Evolutionary conservation across 495 filamentous ascomycete species (phyloP).

Genomic region (Choiromyces venosus): DNA sequence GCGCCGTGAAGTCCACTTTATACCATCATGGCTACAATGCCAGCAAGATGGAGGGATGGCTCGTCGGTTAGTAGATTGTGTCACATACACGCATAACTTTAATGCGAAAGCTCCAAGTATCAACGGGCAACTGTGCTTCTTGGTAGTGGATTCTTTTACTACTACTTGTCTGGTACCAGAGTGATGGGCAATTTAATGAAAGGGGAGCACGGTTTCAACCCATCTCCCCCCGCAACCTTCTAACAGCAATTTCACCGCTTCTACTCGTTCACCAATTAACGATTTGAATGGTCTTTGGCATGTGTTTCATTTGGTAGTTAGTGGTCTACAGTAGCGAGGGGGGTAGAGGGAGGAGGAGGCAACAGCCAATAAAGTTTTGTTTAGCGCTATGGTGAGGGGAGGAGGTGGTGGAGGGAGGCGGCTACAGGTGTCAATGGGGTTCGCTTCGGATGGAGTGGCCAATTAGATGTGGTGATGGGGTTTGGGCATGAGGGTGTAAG

Average conservation of each 20-base stretch:
- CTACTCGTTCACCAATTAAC: no score
- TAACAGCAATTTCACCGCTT: no score
- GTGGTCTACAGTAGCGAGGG: not conserved
- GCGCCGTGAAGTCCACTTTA: not conserved
- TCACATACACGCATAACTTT: no score
- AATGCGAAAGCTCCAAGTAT: not conserved
- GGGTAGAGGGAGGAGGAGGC: not conserved
- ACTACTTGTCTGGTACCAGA: no score
- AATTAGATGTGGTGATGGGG: no score
- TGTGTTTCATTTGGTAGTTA: not conserved
- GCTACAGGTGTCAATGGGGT: not conserved
- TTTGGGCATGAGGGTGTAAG: no score
- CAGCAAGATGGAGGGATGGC: not conserved
- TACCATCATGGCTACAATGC: not conserved
- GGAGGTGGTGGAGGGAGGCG: no score
- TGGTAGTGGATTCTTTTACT: no score
- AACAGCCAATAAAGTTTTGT: constrained; percentile 3
- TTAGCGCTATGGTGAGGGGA: no score
- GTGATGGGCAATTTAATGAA: not conserved
- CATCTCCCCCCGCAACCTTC: not conserved
- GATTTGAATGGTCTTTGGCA: not conserved
- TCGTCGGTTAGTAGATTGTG: no score
- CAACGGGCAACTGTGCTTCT: not conserved
- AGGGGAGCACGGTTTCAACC: not conserved
- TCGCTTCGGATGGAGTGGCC: no score